A percentile compares a stretch with the other conserved stretches of the same genome.
These are phyloP conservation scores for Cercospora berteroae DNA, from an alignment of 2,329 filamentous ascomycete species.

Conservation along the genomic window DNA sequence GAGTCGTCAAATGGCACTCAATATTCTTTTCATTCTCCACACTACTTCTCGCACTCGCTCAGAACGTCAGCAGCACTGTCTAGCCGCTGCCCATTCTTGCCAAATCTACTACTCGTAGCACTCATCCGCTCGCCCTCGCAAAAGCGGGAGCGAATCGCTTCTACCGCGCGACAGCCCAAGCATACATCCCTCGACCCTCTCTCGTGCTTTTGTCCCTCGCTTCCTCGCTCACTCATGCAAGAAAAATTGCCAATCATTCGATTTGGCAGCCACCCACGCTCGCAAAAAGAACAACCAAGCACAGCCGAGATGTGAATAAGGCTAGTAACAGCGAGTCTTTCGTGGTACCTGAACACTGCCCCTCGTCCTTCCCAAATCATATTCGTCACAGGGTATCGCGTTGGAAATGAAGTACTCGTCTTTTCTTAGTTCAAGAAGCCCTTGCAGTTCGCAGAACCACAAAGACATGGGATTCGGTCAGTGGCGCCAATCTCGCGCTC, in stretches of 20 bases:
- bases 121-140: not conserved
- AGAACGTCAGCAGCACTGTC: not conserved
- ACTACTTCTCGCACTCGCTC: not conserved
- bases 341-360: not conserved
- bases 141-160: not conserved
- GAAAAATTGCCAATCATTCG: not conserved
- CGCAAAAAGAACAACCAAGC: not conserved
- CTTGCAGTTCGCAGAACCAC: constrained; percentile 93
- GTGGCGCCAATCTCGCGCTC: constrained; percentile 93
- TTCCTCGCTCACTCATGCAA: not conserved
- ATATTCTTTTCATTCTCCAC: not conserved
- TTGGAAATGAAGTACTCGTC: not conserved
- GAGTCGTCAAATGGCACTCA: not conserved
- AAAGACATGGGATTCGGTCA: constrained; percentile 95
- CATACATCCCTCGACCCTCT: too few species aligned
- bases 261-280: not conserved
- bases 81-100: not conserved
- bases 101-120: not conserved
- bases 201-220: not conserved
- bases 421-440: constrained; percentile 83
- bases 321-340: not conserved
- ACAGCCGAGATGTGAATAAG: not conserved
- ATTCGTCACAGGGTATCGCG: not conserved
- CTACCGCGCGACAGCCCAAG: not conserved
- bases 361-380: not conserved